Evolutionary conservation across 306 rosid genomes (phyloP).

Genomic region (Casuarina cunninghamiana): DNA sequence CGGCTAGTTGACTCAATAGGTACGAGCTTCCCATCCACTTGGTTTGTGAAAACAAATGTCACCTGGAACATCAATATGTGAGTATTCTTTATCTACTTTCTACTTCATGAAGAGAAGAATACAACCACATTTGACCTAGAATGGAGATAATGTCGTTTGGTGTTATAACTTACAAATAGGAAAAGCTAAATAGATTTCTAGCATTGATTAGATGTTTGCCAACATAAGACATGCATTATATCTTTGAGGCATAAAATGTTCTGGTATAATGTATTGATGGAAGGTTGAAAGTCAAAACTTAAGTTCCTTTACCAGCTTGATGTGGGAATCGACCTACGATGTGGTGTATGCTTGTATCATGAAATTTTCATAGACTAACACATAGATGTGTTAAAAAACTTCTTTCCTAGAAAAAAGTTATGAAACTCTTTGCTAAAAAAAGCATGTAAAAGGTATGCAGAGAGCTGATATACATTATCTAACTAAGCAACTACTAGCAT

Average conservation of each 20-base stretch:
- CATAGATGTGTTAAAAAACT: neutral
- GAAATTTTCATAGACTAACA: slow-evolving; percentile 2
- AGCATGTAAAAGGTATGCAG: neutral
- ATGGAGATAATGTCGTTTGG: neutral
- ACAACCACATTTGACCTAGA: too few species aligned
- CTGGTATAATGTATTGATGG: neutral
- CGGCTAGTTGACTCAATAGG: slow-evolving; percentile 68
- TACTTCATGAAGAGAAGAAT: neutral
- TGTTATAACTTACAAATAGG: neutral
- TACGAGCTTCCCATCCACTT: slow-evolving; percentile 80
- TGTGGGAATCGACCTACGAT: neutral
- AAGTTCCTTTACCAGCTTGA: neutral
- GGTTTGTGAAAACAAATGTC: slow-evolving; percentile 84
- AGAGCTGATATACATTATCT: too few species aligned
- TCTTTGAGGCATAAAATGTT: neutral
- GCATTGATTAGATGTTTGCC: neutral
- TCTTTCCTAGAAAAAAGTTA: neutral
- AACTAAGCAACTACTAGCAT: neutral
- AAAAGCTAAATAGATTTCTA: neutral
- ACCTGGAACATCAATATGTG: slow-evolving; percentile 50
- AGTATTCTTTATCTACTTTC: slow-evolving; percentile 6
- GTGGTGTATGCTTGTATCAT: neutral
- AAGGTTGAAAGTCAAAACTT: neutral
- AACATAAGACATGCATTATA: neutral
- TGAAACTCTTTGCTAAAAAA: neutral